These are phyloP conservation scores for Saccharomycopsis capsularis DNA, from an alignment of 805 yeast genomes.

Conservation along the genomic window DNA sequence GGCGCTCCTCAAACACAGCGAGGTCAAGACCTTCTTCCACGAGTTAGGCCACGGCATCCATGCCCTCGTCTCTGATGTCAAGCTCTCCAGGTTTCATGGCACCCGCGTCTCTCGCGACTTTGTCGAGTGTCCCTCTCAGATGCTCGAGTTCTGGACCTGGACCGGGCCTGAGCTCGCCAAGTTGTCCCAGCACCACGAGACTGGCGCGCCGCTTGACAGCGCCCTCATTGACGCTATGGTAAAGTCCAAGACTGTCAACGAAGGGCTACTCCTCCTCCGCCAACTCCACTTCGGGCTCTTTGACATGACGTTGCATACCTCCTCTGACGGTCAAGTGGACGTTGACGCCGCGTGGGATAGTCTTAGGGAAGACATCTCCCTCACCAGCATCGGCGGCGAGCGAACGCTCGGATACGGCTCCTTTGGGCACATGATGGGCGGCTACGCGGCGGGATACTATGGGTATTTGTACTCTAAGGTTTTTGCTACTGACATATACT, in stretches of 20 bases:
- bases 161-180: constrained; percentile 47
- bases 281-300: constrained; percentile 74
- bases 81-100: constrained; percentile 62
- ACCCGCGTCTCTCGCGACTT: constrained; percentile 76
- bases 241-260: constrained; percentile 64
- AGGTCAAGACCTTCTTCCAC: constrained; percentile 79
- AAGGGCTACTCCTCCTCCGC: constrained; percentile 59
- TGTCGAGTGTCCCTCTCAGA: constrained; percentile 86
- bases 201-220: constrained; percentile 51
- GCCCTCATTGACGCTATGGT: constrained; percentile 50
- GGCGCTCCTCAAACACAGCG: constrained; percentile 67
- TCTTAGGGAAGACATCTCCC: constrained; percentile 50
- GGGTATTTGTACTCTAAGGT: constrained; percentile 86
- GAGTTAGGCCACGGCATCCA: constrained; percentile 88
- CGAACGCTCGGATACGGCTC: constrained; percentile 60
- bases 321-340: constrained; percentile 40
- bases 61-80: constrained; percentile 59
- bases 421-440: constrained; percentile 76
- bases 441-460: constrained; percentile 82
- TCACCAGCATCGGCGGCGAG: constrained; percentile 49
- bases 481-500: constrained; percentile 76
- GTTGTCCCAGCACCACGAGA: constrained; percentile 59
- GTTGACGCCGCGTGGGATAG: constrained; percentile 48
- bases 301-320: constrained; percentile 66
- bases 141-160: constrained; percentile 88